These are phyloP conservation scores for Lunasporangiospora selenospora DNA, from an alignment of 192 early-diverging fungal species.

Conservation along the genomic window DNA sequence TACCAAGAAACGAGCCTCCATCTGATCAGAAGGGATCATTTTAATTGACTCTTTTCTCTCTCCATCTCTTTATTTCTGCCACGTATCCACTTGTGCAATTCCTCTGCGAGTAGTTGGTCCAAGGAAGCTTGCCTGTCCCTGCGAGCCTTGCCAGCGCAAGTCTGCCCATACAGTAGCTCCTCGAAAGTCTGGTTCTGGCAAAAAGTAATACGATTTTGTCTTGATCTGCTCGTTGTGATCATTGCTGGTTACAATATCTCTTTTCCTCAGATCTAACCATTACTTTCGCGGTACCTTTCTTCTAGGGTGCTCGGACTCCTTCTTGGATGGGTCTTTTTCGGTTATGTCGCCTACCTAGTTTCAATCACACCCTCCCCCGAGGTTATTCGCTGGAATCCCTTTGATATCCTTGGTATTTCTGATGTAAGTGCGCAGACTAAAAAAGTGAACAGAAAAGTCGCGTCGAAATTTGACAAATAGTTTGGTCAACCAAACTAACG, in stretches of 20 bases:
- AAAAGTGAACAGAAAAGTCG: conserved; percentile 73
- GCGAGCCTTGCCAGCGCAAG: conserved; percentile 47
- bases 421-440: conserved; percentile 71
- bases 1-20: too few relatives aligned
- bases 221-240: neutral
- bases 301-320: conserved; percentile 50
- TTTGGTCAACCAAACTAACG: too few relatives aligned
- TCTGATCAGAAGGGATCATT: neutral
- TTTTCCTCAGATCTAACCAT: neutral
- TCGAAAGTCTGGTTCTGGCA: conserved; percentile 29
- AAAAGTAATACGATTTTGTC: conserved; percentile 22
- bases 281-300: neutral
- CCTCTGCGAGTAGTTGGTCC: conserved; percentile 16
- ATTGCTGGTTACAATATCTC: neutral
- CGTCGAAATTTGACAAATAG: too few relatives aligned
- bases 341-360: conserved; percentile 67
- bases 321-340: conserved; percentile 75
- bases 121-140: conserved; percentile 34
- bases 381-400: conserved; percentile 90
- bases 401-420: conserved; percentile 84
- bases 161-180: conserved; percentile 19
- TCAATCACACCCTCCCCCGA: conserved; percentile 70
- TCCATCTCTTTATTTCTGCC: neutral
- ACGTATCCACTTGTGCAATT: neutral
- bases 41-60: neutral